These are phyloP conservation scores for Ilex aquifolium DNA, from an alignment of 257 asterid species.

Conservation along the genomic window DNA sequence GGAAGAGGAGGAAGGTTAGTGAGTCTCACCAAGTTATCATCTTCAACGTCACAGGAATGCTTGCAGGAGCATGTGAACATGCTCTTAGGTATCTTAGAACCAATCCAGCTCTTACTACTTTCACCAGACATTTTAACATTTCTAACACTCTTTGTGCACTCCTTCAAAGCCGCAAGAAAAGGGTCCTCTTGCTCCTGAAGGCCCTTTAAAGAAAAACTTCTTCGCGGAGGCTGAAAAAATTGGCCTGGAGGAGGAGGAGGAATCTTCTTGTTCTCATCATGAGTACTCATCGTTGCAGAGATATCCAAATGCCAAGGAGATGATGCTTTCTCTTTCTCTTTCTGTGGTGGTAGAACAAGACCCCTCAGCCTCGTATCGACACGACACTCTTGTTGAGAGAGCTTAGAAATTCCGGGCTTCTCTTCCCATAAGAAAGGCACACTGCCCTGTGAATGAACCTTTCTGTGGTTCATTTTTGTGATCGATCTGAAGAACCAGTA, in stretches of 20 bases:
- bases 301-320: neutral
- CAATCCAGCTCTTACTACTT: constrained; percentile 11
- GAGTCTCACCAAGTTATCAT: constrained; percentile 33
- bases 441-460: constrained; percentile 27
- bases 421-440: constrained; percentile 85
- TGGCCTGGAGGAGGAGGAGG: constrained; percentile 43
- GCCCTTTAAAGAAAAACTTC: constrained; percentile 18
- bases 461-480: constrained; percentile 36
- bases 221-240: constrained; percentile 9
- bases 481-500: no score
- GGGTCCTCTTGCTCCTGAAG: constrained; percentile 43
- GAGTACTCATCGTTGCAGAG: neutral
- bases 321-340: neutral
- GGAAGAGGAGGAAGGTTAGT: constrained; percentile 52
- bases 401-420: constrained; percentile 59
- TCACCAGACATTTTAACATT: constrained; percentile 3
- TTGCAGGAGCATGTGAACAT: constrained; percentile 39
- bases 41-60: constrained; percentile 35
- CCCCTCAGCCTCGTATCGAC: neutral
- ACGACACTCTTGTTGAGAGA: constrained; percentile 21
- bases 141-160: constrained; percentile 31
- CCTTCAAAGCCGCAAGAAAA: constrained; percentile 44
- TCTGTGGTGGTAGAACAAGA: neutral
- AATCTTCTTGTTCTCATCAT: neutral
- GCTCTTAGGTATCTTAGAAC: constrained; percentile 1